Evolutionary conservation across 306 rosid species (phyloP).

Genomic region (Casuarina equisetifolia): DNA sequence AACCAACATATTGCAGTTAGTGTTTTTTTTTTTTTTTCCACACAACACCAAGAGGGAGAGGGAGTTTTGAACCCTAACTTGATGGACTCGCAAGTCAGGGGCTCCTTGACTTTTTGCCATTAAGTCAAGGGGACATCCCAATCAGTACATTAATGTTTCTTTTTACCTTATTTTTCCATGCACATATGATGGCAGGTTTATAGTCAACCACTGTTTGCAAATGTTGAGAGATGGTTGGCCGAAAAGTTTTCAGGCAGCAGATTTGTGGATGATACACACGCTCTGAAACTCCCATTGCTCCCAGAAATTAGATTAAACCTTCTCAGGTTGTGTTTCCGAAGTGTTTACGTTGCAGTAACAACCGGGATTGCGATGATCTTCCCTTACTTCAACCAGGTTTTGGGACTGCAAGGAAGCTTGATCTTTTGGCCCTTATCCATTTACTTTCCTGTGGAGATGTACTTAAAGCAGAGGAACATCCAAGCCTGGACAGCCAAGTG

Average conservation of each 20-base stretch:
- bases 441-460: conserved; percentile 74
- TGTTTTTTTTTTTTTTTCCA: too few species aligned
- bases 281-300: conserved; percentile 42
- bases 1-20: too few species aligned
- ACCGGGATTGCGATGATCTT: conserved; percentile 52
- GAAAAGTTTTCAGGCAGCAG: conserved; percentile 35
- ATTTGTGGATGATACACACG: conserved; percentile 40
- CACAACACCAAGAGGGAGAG: too few species aligned
- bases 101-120: too few species aligned
- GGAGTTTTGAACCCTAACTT: too few species aligned
- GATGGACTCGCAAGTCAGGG: too few species aligned
- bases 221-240: conserved; percentile 51
- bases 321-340: conserved; percentile 53
- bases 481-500: conserved; percentile 56
- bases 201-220: conserved; percentile 69
- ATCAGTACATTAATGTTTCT: neutral
- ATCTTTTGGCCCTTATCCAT: conserved; percentile 60
- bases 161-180: neutral
- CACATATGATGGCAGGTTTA: conserved; percentile 46
- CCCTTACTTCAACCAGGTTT: conserved; percentile 72
- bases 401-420: conserved; percentile 66
- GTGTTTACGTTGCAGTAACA: conserved; percentile 51
- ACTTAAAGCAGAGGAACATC: conserved; percentile 44
- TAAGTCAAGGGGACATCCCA: too few species aligned
- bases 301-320: conserved; percentile 40